Base-by-base conservation (phyloP, 2,329 filamentous ascomycete species). In the Claviceps quebecensis region DNA sequence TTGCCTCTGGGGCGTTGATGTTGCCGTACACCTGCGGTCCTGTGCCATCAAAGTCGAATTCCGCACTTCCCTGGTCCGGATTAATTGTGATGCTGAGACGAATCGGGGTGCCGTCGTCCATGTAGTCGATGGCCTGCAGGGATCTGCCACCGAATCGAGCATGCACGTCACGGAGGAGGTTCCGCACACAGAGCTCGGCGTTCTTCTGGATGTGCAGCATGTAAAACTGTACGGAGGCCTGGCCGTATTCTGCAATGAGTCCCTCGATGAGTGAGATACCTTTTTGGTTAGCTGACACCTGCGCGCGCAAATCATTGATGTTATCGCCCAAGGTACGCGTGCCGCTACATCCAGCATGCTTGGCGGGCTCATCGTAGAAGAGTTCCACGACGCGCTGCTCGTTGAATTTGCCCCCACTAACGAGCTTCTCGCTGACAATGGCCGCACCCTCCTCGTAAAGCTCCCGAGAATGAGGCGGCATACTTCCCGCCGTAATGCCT, bases 91-190 rank as follows among this genome's bases (percentile, higher is more conserved):
- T 75, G 56, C 81, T 84, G 3, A 93, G 74, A 41, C 75, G 72
- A 58, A 93, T 91, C 0, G 86, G 86, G 2, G 78, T 84, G 5
- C 87, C 87, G 55, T 93, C 87, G 59, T 93, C 87, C 87, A 93
- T 91, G 65, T 82, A 84, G 59, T 93, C 87, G 4, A 83, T 70
- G 0, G 87, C 85, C 2, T 78, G 77, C 1, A 93, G 72, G 44
- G 86, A 80, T 52, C 80, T 76, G 8, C 85, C 85, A 58, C 81
- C 75, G 58, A 90, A 88, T 5, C 81, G 75, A 60, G 79, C 77
- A 61, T 82, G 74, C 3, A 90, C 81, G 4, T 80, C 74, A 59
- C 85, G 87, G 46, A 93, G 73, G 1, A 93, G 73, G 48, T 78
- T 81, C 23, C 84, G 76, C 0, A 93, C 87, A 48, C 81, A 85